Evolutionary conservation across 2,329 filamentous ascomycete genomes (phyloP).

Genomic region (Epichloe sylvatica): DNA sequence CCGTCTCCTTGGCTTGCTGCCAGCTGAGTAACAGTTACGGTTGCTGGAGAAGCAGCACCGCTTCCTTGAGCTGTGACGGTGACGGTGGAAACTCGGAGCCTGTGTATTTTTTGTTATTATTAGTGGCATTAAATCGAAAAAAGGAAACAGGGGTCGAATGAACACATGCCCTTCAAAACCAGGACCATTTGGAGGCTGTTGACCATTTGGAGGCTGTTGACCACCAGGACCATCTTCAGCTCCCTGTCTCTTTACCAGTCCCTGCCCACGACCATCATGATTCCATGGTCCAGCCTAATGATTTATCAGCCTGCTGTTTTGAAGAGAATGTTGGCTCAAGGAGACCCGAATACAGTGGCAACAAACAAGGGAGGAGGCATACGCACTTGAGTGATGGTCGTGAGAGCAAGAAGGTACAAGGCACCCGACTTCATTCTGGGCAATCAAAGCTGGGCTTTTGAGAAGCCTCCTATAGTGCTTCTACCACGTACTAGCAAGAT

Average conservation of each 20-base stretch:
- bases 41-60: background rate
- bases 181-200: background rate
- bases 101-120: background rate
- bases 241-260: background rate
- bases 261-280: background rate
- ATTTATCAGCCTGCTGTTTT: background rate
- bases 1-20: background rate
- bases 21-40: background rate
- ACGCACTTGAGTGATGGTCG: constrained; percentile 10
- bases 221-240: background rate
- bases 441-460: background rate
- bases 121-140: background rate
- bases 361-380: background rate
- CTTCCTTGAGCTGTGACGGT: background rate
- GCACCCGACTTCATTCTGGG: constrained; percentile 10
- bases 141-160: background rate
- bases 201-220: background rate
- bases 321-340: background rate
- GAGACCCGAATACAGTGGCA: background rate
- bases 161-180: background rate
- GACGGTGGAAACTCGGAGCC: background rate
- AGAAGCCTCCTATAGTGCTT: background rate
- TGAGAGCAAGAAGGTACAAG: constrained; percentile 9
- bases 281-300: background rate
- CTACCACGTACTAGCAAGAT: background rate